Base-by-base conservation (phyloP, 108 stramenopile species). In the Pseudonitzschia multiseries region DNA sequence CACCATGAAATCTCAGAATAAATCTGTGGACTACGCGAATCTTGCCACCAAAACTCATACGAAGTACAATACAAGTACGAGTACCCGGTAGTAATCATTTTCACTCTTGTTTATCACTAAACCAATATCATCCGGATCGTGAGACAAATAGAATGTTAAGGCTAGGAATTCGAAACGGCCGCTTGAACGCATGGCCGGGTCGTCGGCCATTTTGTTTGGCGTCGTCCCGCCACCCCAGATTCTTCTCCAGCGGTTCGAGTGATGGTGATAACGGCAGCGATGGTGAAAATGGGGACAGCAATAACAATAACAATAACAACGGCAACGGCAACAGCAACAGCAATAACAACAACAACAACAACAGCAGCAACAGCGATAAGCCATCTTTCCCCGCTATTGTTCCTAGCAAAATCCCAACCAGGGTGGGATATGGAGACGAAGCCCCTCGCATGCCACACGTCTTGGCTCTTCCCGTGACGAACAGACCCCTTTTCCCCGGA, bases 391-490 rank as follows among this genome's bases (percentile, higher is more conserved):
- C 66, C 9, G 66, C 66, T 0, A 48, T 67, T 22, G 28, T 67
- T 50, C 42, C 44, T 27, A 44, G 44, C 18, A 68, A 42, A 59
- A 57, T 81, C 18, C 80, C 84, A 9, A 40, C 72, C 36, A 72
- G 70, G 27, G 50, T 84, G 15, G 71, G 79, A 9, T 87, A 87
- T 72, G 94, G 94, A 28, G 94, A 95, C 72, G 84, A 86, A 50
- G 92, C 92, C 27, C 94, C 94, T 31, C 74, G 89, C 46, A 87
- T 87, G 70, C 92, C 91, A 1, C 92, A 93, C 70, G 74, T 90
- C n/a, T 69, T 90, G 53, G 94, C 90, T 8, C 69, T 95, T 5
- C 92, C 90, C n/a, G 69, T 95, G 20, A 56, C 84, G 20, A 75
- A 84, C 24, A 78, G 88, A 32, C 92, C 94, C 22, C 71, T 95